These are phyloP conservation scores for Aspergillus thermomutatus DNA, from an alignment of 2,329 filamentous ascomycete genomes.

Conservation along the genomic window DNA sequence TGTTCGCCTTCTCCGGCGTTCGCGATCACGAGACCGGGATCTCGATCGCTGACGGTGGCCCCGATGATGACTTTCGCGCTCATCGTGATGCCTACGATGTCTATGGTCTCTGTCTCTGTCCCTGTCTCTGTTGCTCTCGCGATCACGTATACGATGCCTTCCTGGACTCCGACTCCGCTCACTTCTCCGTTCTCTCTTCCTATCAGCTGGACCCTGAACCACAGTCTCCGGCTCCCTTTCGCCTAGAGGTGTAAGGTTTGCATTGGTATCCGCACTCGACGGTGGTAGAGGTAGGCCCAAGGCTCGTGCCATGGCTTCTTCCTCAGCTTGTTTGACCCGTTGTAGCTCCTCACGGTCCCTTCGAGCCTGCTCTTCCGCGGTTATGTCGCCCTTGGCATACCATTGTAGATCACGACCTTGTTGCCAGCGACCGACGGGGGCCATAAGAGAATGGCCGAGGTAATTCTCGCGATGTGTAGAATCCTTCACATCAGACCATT, in stretches of 20 bases:
- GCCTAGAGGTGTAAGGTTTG: constrained; percentile 60
- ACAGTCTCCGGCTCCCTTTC: constrained; percentile 57
- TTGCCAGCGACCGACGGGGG: constrained; percentile 89
- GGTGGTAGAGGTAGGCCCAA: constrained; percentile 72
- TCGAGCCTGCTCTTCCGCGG: constrained; percentile 44
- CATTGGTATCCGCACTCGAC: constrained; percentile 59
- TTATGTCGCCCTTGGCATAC: constrained; percentile 60
- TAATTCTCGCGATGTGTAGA: constrained; percentile 86
- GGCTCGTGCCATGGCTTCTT: constrained; percentile 81
- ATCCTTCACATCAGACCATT: constrained; percentile 88
- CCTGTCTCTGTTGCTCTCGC: constrained; percentile 24
- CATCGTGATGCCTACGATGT: constrained; percentile 35
- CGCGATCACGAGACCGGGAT: constrained; percentile 26
- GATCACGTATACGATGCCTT: constrained; percentile 29
- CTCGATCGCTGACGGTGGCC: constrained; percentile 32
- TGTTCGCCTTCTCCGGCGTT: constrained; percentile 23
- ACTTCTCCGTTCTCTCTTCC: constrained; percentile 26
- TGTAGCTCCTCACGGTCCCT: constrained; percentile 71
- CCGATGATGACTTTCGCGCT: constrained; percentile 29
- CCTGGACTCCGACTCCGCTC: constrained; percentile 34
- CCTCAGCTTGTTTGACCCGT: constrained; percentile 83
- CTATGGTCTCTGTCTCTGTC: constrained; percentile 45
- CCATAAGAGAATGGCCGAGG: constrained; percentile 87
- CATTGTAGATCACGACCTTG: constrained; percentile 67
- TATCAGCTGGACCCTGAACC: constrained; percentile 40